Evolutionary conservation across 768 basidiomycete genomes (phyloP).

Genomic region (Asterophora parasitica): DNA sequence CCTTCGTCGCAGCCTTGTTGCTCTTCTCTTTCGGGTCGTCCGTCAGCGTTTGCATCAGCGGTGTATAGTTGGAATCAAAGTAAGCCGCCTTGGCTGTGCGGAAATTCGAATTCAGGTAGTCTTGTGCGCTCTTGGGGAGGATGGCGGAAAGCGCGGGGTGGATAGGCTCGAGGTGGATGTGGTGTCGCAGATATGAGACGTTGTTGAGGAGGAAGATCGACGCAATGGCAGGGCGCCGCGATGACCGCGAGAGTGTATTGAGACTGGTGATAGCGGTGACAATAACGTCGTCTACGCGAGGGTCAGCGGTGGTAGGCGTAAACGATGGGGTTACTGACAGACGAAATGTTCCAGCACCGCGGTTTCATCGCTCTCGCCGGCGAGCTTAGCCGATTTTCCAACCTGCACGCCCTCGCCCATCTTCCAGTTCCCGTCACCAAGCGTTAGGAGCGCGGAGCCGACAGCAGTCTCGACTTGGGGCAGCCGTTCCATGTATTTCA

Average conservation of each 20-base stretch:
- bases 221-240: slow-evolving; percentile 58
- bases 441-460: slow-evolving; percentile 55
- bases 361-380: slow-evolving; percentile 50
- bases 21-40: slow-evolving; percentile 59
- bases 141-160: slow-evolving; percentile 43
- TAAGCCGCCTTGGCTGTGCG: slow-evolving; percentile 81
- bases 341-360: slow-evolving; percentile 70
- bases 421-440: slow-evolving; percentile 89
- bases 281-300: slow-evolving; percentile 63
- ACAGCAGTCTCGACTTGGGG: slow-evolving; percentile 69
- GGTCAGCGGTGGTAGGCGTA: not conserved
- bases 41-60: slow-evolving; percentile 63
- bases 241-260: slow-evolving; percentile 56
- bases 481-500: slow-evolving; percentile 63
- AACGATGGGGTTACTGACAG: slow-evolving; percentile 40
- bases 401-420: slow-evolving; percentile 82
- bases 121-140: slow-evolving; percentile 57
- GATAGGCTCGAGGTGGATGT: slow-evolving; percentile 49
- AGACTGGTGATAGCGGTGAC: slow-evolving; percentile 58
- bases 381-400: slow-evolving; percentile 38
- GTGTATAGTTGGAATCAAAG: slow-evolving; percentile 79
- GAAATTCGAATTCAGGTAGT: slow-evolving; percentile 62
- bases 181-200: slow-evolving; percentile 60
- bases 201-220: slow-evolving; percentile 82
- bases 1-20: slow-evolving; percentile 63